phyloP scores from a whole-genome alignment of 179 eudicot genomes.

The Pouteria campechiana region DNA sequence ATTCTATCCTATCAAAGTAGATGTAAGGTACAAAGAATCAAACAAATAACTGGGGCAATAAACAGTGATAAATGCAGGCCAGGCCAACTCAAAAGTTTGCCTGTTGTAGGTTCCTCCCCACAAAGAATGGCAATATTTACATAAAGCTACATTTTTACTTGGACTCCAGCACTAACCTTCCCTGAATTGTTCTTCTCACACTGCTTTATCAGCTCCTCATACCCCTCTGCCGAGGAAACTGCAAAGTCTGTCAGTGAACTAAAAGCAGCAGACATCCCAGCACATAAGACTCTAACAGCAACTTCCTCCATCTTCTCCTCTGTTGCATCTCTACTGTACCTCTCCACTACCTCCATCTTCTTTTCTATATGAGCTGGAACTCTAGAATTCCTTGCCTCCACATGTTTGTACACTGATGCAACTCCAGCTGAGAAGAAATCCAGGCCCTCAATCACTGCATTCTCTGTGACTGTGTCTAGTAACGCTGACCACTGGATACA shows the following conservation, averaged over 20 bases:
- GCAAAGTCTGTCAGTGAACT: conserved; percentile 83
- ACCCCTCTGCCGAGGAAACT: conserved; percentile 66
- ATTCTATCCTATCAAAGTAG: too few species aligned
- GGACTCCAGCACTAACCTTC: too few species aligned
- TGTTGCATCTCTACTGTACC: conserved; percentile 44
- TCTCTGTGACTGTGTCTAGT: conserved; percentile 49
- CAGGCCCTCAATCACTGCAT: conserved; percentile 68
- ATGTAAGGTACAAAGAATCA: too few species aligned
- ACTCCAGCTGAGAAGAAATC: conserved; percentile 85
- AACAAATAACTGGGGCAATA: too few species aligned
- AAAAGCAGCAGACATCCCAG: conserved; percentile 91
- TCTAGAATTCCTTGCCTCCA: conserved; percentile 39
- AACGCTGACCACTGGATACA: conserved; percentile 85
- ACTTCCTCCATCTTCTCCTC: conserved; percentile 90
- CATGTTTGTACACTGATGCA: conserved; percentile 74
- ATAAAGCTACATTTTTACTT: too few species aligned
- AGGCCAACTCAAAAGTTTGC: too few species aligned
- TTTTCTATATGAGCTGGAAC: conserved; percentile 8
- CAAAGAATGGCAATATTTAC: too few species aligned
- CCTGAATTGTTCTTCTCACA: too few species aligned
- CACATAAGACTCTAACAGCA: conserved; percentile 78
- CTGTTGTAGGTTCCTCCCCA: too few species aligned
- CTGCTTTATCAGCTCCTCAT: conserved; percentile 60
- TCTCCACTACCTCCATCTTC: conserved; percentile 59
- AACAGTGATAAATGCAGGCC: too few species aligned